These are phyloP conservation scores for Kuraishia capsulata DNA, from an alignment of 805 yeast species.

Conservation along the genomic window DNA sequence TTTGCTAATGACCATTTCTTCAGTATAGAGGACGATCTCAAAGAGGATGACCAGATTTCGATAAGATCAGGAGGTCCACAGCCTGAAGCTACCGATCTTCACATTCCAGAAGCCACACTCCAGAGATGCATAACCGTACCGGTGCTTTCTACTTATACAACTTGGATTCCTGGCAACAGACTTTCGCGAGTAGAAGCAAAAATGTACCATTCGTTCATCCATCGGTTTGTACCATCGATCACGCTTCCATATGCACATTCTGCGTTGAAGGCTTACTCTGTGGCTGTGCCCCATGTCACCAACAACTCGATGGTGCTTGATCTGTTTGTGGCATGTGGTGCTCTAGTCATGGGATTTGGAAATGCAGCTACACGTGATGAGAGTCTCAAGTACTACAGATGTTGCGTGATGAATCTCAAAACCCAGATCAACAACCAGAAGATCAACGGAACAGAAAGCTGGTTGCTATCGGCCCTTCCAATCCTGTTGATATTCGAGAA, in stretches of 20 bases:
- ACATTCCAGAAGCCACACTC: no score
- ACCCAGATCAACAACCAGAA: background rate
- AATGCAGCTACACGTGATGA: background rate
- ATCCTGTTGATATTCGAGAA: background rate
- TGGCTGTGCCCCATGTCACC: background rate
- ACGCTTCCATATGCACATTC: background rate
- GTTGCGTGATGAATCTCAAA: background rate
- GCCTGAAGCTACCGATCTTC: no score
- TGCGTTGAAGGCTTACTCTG: background rate
- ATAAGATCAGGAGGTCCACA: no score
- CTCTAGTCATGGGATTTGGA: background rate
- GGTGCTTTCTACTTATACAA: no score
- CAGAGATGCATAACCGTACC: no score
- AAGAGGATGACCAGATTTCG: no score
- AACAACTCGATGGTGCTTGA: background rate
- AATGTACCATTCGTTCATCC: slow-evolving; percentile 5
- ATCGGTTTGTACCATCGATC: slow-evolving; percentile 5
- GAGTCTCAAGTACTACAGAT: background rate
- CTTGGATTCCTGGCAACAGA: background rate
- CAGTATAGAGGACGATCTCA: no score
- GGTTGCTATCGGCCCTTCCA: background rate
- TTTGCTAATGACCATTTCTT: no score
- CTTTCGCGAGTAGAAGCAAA: background rate
- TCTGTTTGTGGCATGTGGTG: background rate
- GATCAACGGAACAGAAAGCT: background rate